Evolutionary conservation across 1,284 basidiomycete species (phyloP), one percentile per base, ranked within the genome.

Genomic region (Trichosporon asahii): DNA sequence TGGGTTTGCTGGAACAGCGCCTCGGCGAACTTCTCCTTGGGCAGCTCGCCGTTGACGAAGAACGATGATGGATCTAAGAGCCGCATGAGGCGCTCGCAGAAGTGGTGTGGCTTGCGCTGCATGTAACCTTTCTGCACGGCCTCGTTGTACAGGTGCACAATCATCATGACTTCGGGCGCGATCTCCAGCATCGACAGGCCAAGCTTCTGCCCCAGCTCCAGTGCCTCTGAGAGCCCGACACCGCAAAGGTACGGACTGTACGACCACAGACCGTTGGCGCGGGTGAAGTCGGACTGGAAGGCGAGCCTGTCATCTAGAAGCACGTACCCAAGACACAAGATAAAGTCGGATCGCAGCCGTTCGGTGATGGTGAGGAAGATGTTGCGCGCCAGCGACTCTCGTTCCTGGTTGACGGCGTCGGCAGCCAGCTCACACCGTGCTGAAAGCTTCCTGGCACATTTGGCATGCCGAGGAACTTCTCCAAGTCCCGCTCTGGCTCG

Each of bases 201-300:
- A 14, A 64, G 8, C 23, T 64, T 40, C 15, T 40, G 37, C 7
- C 23, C 35, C 23, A 64, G 64, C 64, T 64, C 35, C 4, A 64
- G 21, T 5, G 35, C 64, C 35, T 64, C 64, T 7, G 37, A n/a
- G 23, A 64, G 37, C 15, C 64, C 64, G 9, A 44, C 33, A 27
- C 66, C 57, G n/a, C 66, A 66, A n/a, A 66, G 31, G 23, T 66
- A 66, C 2, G 65, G 65, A 1, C 53, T 53, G 35, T 57, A 66
- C 33, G 55, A 53, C 49, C 49, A 57, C 8, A 65, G 29, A 44
- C 64, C 60, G 60, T 61, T 61, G 25, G 21, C 35, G 40, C 18
- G n/a, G 5, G 49, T 53, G 21, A 53, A 53, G 21, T 53, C 21
- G 49, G 49, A 53, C 49, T 53, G n/a, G 23, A 25, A 53, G 11